Evolutionary conservation across 78 protist genomes (phyloP).

Genomic region (Dictyostelium purpureum): DNA sequence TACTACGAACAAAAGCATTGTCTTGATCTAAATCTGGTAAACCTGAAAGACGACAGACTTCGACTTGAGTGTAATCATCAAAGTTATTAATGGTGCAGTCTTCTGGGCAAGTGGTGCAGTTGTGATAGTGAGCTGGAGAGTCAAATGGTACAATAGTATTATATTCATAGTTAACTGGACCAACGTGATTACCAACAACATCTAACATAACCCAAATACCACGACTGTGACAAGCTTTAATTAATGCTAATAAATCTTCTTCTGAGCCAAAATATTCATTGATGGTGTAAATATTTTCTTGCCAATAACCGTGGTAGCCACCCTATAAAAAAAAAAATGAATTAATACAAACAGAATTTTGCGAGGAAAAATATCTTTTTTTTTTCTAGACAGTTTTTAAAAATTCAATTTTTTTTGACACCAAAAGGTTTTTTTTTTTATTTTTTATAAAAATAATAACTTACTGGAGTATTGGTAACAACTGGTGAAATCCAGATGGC

Average conservation of each 20-base stretch:
- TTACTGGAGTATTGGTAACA: conserved; percentile 76
- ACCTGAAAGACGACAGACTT: conserved; percentile 84
- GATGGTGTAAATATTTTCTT: conserved; percentile 58
- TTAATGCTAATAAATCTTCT: conserved; percentile 80
- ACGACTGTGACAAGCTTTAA: conserved; percentile 55
- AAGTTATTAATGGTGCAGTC: conserved; percentile 83
- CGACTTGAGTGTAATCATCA: conserved; percentile 77
- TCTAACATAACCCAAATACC: conserved; percentile 85
- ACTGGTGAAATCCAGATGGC: conserved; percentile 97
- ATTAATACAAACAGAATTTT: neutral
- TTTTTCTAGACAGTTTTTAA: neutral
- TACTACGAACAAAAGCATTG: conserved; percentile 78
- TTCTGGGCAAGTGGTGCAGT: conserved; percentile 60
- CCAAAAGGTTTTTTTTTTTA: neutral
- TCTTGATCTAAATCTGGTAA: conserved; percentile 93
- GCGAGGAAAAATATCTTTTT: neutral
- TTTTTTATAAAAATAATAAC: conserved; percentile 6
- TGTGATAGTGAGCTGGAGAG: conserved; percentile 80
- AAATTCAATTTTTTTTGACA: neutral
- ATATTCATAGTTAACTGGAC: conserved; percentile 76
- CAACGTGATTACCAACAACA: conserved; percentile 82
- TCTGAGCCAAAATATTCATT: conserved; percentile 85
- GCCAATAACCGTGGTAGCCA: conserved; percentile 93
- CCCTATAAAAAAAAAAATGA: conserved; percentile 42
- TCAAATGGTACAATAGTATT: conserved; percentile 81